Conservation (phyloP, 1,139 yeast species). For the Suhomyces maxii region DNA sequence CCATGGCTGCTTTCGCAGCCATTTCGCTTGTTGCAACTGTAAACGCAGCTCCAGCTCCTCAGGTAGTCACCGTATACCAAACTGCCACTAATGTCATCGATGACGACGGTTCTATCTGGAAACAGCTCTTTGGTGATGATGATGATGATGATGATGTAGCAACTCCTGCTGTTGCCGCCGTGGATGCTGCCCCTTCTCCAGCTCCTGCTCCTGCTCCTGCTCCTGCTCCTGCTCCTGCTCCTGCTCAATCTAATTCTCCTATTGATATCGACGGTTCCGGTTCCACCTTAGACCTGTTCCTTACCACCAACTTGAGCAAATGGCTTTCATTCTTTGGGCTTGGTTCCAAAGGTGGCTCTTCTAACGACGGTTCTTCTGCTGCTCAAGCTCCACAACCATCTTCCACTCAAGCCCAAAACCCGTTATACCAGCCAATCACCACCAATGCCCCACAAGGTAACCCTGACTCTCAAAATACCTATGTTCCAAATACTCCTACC, state of each 20-base stretch:
- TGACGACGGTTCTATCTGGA: conserved; percentile 3
- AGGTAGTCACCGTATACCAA: conserved; percentile 7
- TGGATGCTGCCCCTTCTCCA: background rate
- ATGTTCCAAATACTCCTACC: conserved; percentile 5
- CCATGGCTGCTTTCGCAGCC: conserved; percentile 4
- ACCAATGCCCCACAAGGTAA: conserved; percentile 1
- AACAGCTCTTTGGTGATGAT: background rate
- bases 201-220: conserved; percentile 8
- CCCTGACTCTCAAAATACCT: background rate
- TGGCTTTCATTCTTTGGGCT: conserved; percentile 16
- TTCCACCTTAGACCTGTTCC: conserved; percentile 11
- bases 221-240: conserved; percentile 8
- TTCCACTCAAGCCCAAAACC: conserved; percentile 1
- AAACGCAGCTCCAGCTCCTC: conserved; percentile 23
- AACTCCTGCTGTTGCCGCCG: background rate
- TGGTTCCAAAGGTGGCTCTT: conserved; percentile 1
- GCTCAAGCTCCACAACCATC: conserved; percentile 9
- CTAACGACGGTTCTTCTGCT: background rate
- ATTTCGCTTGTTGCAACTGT: conserved; percentile 8
- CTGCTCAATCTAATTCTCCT: conserved; percentile 10
- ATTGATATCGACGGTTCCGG: conserved; percentile 5
- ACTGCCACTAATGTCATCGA: conserved; percentile 7
- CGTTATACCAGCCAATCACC: background rate
- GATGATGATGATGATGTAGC: background rate
- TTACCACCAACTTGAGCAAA: conserved; percentile 10